Evolutionary conservation across 441 rosid species (phyloP), one percentile per base, ranked within the genome.

Genomic region (Euphorbia schlechtendalii): DNA sequence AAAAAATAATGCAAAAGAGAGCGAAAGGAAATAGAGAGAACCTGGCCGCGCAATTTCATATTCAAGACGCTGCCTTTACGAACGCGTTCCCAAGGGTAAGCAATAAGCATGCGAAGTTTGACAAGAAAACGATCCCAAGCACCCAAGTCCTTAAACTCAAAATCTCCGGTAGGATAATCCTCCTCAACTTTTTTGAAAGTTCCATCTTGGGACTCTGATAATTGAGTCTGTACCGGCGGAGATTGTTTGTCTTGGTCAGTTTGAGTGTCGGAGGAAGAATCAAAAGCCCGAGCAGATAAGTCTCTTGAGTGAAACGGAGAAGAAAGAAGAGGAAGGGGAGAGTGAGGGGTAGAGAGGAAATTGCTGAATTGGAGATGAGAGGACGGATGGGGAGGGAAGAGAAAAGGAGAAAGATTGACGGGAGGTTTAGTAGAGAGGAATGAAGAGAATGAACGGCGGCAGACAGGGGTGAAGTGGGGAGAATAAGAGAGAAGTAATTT

Each of bases 21-120:
- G 57, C 32, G 8, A 14, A 0, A 59, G 36, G 15, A 55, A 17
- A 10, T 52, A 51, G 43, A 48, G 56, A 52, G 54, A 78, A 90
- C 97, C 96, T 93, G 92, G 84, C 98, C 98, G 10, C 97, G 92
- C 70, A 93, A 69, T 76, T 81, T 90, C 90, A 93, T 76, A 13
- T 82, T 82, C 58, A 90, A 78, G 68, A 93, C 95, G 34, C 91
- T 88, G 74, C 95, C 95, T 66, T 88, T 88, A 8, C 89, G 84
- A 67, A 93, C 85, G 55, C 98, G 91, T 61, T 86, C 82, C 97
- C 98, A 93, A 38, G 97, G 97, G 63, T 72, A 84, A 18, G 97
- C 96, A 63, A 90, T 5, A 0, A 93, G 78, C 97, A 90, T 90
- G 66, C 80, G 76, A 24, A 88, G 61, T 83, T 84, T 86, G 59